Base-by-base conservation (phyloP, 306 rosid species). In the Vigna radiata region DNA sequence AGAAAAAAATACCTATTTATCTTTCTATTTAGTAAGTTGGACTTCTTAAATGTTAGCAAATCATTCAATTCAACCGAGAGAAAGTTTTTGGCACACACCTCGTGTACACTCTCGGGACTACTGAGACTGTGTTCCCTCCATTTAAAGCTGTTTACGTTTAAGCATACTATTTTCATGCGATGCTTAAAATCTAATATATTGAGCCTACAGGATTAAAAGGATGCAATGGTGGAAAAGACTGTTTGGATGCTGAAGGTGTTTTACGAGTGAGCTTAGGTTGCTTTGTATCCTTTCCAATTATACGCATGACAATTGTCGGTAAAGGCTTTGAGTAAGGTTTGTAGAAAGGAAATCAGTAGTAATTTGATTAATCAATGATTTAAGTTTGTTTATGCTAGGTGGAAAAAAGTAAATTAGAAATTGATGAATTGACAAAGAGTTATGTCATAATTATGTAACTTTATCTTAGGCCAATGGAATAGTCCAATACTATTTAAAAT, bases 201-300 rank as follows among this genome's bases (percentile, higher is more conserved):
- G 47, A 55, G 9, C 68, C 56, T 55, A 27, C 88, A 95, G 98
- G 91, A 86, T 83, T 92, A 66, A 81, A 91, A 86, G 96, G 93
- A 76, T 96, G 99, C 85, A 83, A 89, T 54, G 99, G 97, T 70
- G 91, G 74, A 54, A 77, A 72, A 48, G 98, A 92, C 61, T 96
- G 99, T 84, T 85, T 91, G 85, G 98, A 96, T 37, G 92, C 98
- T 68, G 90, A 96, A 83, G 99, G 96, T n/a, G 99, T 92, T 82
- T 83, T 96, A 81, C 98, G 99, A 31, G 96, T 96, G 82, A 96
- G 98, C 87, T 85, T 96, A 73, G 97, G 96, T 27, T 96, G 99
- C 85, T 96, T 88, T 77, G 99, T 96, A 96, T 96, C 98, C 97
- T 87, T 79, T 60, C 70, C 70, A 70, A 41, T 69, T 50, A 56